A percentile compares a stretch with the other conserved stretches of the same genome.
Evolutionary conservation across 768 basidiomycete genomes (phyloP).

Genomic region (Lactifluus volemus): DNA sequence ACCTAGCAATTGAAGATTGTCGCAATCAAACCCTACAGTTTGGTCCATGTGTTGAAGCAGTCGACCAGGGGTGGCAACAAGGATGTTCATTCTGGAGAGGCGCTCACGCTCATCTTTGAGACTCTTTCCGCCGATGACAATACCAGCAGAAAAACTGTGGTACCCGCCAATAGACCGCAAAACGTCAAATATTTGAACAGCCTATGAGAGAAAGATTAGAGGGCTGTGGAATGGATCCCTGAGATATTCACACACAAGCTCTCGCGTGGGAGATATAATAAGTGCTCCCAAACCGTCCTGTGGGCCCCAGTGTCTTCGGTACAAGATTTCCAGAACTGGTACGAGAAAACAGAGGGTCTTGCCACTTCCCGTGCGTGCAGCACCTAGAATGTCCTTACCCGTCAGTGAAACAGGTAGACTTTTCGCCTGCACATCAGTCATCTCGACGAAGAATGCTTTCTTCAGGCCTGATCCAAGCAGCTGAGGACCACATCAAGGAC

Average conservation of each 20-base stretch:
- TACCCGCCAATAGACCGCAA: slow-evolving; percentile 86
- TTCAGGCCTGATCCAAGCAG: slow-evolving; percentile 55
- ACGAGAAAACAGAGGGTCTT: slow-evolving; percentile 70
- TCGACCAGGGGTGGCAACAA: slow-evolving; percentile 95
- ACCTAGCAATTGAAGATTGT: slow-evolving; percentile 89
- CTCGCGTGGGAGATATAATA: slow-evolving; percentile 89
- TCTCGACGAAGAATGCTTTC: slow-evolving; percentile 75
- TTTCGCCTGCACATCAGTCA: slow-evolving; percentile 71
- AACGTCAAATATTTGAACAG: slow-evolving; percentile 97
- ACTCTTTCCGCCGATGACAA: slow-evolving; percentile 95
- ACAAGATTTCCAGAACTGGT: slow-evolving; percentile 55
- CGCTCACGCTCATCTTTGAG: slow-evolving; percentile 88
- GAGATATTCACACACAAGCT: slow-evolving; percentile 51
- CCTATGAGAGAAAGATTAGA: slow-evolving; percentile 36
- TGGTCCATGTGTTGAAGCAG: slow-evolving; percentile 98
- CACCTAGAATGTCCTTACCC: slow-evolving; percentile 58
- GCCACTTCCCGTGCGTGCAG: slow-evolving; percentile 63
- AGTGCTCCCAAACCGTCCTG: slow-evolving; percentile 77
- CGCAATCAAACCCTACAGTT: slow-evolving; percentile 88
- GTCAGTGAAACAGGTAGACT: slow-evolving; percentile 53
- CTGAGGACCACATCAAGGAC: neutral
- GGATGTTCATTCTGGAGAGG: slow-evolving; percentile 89
- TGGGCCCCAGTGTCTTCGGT: slow-evolving; percentile 61
- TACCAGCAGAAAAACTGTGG: slow-evolving; percentile 87
- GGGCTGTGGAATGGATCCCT: neutral